Base-by-base conservation (phyloP, 2,329 filamentous ascomycete genomes). In the Helminthosporium solani region DNA sequence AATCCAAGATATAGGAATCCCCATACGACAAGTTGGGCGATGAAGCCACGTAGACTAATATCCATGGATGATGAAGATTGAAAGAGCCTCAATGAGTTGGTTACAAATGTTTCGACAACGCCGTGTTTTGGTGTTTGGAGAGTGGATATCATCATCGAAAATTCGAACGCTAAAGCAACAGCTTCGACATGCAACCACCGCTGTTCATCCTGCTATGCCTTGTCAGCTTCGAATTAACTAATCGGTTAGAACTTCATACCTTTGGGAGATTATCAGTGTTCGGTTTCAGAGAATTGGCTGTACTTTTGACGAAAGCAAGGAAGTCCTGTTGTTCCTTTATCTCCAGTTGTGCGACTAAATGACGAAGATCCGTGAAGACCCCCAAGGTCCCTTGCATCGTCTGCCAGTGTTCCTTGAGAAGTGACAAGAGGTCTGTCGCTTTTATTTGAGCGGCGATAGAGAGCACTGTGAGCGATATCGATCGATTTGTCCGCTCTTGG, bases 321-420 rank as follows among this genome's bases (percentile, higher is more conserved):
- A 67, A 60, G 1, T 50, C 27, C 15, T 20, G 36, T 34, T 55
- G 45, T 14, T 60, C 31, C n/a, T 51, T 41, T 11, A 38, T 20
- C 6, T 41, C 33, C 27, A 66, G 25, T 19, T 37, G 34, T 34
- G 59, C 47, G 1, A 68, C 52, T 34, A 60, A 58, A 4, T 33
- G 56, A 18, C 55, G 52, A 2, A 70, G 50, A 40, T 70, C 67
- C 7, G 50, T 44, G 35, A 64, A 69, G 46, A 65, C 14, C 14
- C 6, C 14, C 12, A 31, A 14, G 28, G 6, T 31, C 8, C 14
- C 67, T 16, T 44, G 53, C 3, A 54, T 53, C 9, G 55, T 36
- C 18, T 52, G 23, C 54, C 57, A 67, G 37, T 61, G 68, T 1
- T 48, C 41, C 8, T 14, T 31, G 34, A 19, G n/a, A 25, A 30